Evolutionary conservation across 495 filamentous ascomycete species (phyloP).

Genomic region (Jackrogersella minutella): DNA sequence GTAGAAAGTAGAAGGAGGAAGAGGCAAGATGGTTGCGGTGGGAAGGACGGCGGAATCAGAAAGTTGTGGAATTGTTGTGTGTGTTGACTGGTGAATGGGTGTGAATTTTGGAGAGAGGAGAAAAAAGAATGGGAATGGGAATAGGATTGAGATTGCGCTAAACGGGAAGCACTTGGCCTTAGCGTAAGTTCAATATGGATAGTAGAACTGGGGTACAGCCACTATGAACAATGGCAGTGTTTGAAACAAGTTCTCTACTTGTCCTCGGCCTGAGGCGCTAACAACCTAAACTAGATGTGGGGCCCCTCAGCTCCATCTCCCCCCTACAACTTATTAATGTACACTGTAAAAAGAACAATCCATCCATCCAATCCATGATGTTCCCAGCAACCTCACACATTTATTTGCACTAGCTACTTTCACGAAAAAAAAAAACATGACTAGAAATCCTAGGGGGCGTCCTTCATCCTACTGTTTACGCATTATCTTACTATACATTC

Average conservation of each 20-base stretch:
- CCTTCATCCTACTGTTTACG: constrained; percentile 12
- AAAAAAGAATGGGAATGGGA: constrained; percentile 35
- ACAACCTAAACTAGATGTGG: constrained; percentile 28
- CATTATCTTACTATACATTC: constrained; percentile 16
- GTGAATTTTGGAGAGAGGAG: constrained; percentile 23
- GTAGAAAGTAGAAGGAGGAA: constrained; percentile 27
- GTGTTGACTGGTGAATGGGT: constrained; percentile 38
- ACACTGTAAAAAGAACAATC: background rate
- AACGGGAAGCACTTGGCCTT: constrained; percentile 29
- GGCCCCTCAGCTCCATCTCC: constrained; percentile 13
- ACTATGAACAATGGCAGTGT: constrained; percentile 42
- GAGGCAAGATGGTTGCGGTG: background rate
- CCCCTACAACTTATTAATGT: background rate
- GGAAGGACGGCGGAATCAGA: constrained; percentile 37
- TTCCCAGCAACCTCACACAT: background rate
- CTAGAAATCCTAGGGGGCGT: constrained; percentile 1
- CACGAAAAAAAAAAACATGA: constrained; percentile 15
- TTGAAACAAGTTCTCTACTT: constrained; percentile 43
- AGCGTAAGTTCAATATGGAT: constrained; percentile 32
- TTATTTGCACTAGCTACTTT: background rate
- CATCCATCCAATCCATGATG: background rate
- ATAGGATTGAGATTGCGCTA: constrained; percentile 42
- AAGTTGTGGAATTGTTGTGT: constrained; percentile 33
- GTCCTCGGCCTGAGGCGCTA: constrained; percentile 35
- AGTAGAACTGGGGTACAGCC: constrained; percentile 41